These are phyloP conservation scores for Coprinellus aureogranulatus DNA, from an alignment of 768 basidiomycete genomes.

Conservation along the genomic window DNA sequence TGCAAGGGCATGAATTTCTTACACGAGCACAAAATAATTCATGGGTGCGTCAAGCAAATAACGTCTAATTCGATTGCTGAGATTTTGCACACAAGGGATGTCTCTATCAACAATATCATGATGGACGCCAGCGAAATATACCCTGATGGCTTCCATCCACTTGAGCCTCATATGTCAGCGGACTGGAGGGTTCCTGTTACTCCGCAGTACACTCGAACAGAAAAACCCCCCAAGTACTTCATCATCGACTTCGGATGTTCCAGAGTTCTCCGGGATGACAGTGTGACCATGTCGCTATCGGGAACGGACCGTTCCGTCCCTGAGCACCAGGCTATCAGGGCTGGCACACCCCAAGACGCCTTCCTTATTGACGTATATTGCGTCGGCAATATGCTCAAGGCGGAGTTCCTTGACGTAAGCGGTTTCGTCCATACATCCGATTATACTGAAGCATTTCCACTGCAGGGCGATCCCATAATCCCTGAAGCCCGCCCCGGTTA, in stretches of 20 bases:
- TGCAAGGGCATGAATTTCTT: conserved; percentile 33
- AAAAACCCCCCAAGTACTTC: conserved; percentile 31
- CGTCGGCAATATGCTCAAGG: conserved; percentile 35
- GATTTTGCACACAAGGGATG: conserved; percentile 12
- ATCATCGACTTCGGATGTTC: conserved; percentile 39
- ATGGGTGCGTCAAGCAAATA: conserved; percentile 25
- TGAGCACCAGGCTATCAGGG: conserved; percentile 30
- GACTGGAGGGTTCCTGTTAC: conserved; percentile 17
- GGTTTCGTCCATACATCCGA: neutral
- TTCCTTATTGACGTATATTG: conserved; percentile 46
- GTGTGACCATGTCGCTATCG: too few species aligned
- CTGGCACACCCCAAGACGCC: conserved; percentile 27
- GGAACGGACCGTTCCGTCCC: conserved; percentile 45
- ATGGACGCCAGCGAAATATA: conserved; percentile 29
- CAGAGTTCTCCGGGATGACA: too few species aligned
- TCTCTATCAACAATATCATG: conserved; percentile 29
- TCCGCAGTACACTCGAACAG: conserved; percentile 22
- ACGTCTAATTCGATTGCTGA: neutral
- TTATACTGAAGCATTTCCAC: neutral
- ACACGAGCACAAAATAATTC: conserved; percentile 32
- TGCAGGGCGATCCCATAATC: neutral
- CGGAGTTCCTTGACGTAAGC: conserved; percentile 32
- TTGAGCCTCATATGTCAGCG: conserved; percentile 12
- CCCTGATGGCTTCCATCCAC: conserved; percentile 26
- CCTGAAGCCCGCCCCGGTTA: neutral